A percentile compares a stretch with the other conserved stretches of the same genome.
Evolutionary conservation across 1,139 yeast species (phyloP).

Genomic region (Suhomyces bribrorum): DNA sequence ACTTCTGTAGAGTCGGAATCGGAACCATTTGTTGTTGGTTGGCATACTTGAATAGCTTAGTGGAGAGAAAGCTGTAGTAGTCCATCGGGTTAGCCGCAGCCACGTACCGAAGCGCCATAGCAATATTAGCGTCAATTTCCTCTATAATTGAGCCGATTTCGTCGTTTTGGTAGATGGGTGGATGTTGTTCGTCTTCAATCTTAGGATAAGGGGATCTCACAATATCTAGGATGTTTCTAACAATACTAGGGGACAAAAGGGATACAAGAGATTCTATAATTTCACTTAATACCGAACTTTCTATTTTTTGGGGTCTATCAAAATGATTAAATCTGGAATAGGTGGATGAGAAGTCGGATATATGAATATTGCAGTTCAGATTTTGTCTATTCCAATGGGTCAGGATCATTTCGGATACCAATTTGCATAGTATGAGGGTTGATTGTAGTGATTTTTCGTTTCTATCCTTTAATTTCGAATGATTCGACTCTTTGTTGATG

Average conservation of each 20-base stretch:
- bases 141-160: conserved; percentile 9
- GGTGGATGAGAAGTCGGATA: conserved; percentile 16
- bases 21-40: conserved; percentile 43
- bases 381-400: conserved; percentile 30
- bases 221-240: conserved; percentile 16
- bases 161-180: conserved; percentile 4
- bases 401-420: conserved; percentile 33
- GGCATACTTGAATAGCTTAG: conserved; percentile 37
- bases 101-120: conserved; percentile 47
- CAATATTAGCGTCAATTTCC: conserved; percentile 50
- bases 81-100: conserved; percentile 59
- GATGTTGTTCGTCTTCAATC: conserved; percentile 3
- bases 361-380: conserved; percentile 8
- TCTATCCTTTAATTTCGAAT: conserved; percentile 29
- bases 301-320: conserved; percentile 16
- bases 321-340: conserved; percentile 18
- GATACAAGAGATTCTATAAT: conserved; percentile 16
- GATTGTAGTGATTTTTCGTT: conserved; percentile 38
- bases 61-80: conserved; percentile 43
- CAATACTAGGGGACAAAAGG: conserved; percentile 17
- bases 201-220: conserved; percentile 13
- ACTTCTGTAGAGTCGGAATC: conserved; percentile 39
- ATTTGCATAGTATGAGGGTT: conserved; percentile 35
- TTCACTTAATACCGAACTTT: conserved; percentile 6
- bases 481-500: conserved; percentile 32